phyloP scores from a whole-genome alignment of 371 early-diverging fungal genomes.

The Blakeslea trispora region DNA sequence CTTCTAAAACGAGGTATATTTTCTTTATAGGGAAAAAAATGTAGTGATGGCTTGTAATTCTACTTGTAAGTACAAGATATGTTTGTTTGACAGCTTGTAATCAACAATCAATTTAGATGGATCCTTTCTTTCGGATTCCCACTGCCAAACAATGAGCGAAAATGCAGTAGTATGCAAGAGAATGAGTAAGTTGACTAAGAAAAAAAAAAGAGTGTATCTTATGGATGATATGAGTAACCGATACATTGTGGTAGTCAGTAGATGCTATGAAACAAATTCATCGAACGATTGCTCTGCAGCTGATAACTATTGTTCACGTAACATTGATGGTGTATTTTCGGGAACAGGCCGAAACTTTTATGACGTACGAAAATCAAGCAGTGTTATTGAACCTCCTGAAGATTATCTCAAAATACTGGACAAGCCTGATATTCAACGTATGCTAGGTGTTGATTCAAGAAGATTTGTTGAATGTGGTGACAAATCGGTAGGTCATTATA shows the following conservation, averaged over 20 bases:
- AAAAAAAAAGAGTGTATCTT: too few relatives aligned
- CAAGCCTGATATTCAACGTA: not conserved
- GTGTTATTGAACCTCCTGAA: conserved; percentile 1
- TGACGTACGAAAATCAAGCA: conserved; percentile 14
- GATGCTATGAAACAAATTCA: conserved; percentile 17
- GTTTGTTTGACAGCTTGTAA: not conserved
- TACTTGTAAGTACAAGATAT: conserved; percentile 18
- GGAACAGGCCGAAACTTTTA: conserved; percentile 19
- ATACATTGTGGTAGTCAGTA: conserved; percentile 9
- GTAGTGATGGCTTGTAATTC: conserved; percentile 33
- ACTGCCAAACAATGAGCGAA: conserved; percentile 12
- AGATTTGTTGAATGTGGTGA: conserved; percentile 11
- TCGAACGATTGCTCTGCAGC: conserved; percentile 14
- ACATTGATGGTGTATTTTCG: conserved; percentile 17
- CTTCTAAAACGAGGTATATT: not conserved
- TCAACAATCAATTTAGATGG: conserved; percentile 17
- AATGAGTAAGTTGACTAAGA: conserved; percentile 7
- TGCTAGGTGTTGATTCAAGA: conserved; percentile 13
- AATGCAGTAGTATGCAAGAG: conserved; percentile 10
- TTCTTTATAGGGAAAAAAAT: conserved; percentile 18
- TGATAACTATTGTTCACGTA: conserved; percentile 15
- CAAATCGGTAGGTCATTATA: conserved; percentile 5
- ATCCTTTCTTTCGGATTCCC: conserved; percentile 1
- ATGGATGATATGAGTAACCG: not conserved
- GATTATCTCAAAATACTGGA: conserved; percentile 23